Evolutionary conservation across 768 basidiomycete species (phyloP), one percentile per base, ranked within the genome.

Genomic region (Lactarius deliciosus): DNA sequence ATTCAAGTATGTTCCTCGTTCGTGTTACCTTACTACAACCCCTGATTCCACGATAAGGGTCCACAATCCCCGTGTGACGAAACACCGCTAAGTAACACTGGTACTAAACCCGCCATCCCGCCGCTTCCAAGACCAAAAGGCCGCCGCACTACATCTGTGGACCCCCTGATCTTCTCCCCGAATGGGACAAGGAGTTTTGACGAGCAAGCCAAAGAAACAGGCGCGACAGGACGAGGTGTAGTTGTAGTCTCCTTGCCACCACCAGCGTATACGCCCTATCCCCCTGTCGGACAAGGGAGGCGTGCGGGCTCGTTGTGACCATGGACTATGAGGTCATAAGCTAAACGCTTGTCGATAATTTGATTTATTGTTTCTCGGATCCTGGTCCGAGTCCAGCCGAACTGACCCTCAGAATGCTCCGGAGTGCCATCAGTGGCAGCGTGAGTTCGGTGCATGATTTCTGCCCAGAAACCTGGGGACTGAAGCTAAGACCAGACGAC

Each of bases 201-300:
- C 32, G 32, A 32, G 18, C 25, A 45, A 10, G 20, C 16, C 28
- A 47, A n/a, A 13, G 55, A 59, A 22, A 32, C 18, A 53, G 15
- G 16, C 25, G 66, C 55, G 50, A 55, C n/a, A 5, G 60, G 41
- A n/a, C 18, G 20, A 5, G 32, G 47, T 1, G 41, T 9, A 28
- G 50, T 20, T 16, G 40, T 8, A 11, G 64, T 69, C 22, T 53
- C 61, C 10, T 32, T 54, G 2, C 70, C 70, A 32, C 70, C 64
- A 41, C 64, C 68, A 36, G 67, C 62, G 10, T 69, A 70, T 53
- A 63, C 64, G 18, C 45, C 50, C 25, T 61, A 53, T 53, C 25
- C 45, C 18, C 57, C 66, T 22, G 30, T 57, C 34, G 69, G 67
- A 50, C 64, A 69, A 20, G 61, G 69, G 20, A 63, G 64, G 18